Percentiles rank a stretch among this genome's conserved stretches.
These are phyloP conservation scores for Bryoglossum gracile DNA, from an alignment of 495 filamentous ascomycete genomes.

Conservation along the genomic window DNA sequence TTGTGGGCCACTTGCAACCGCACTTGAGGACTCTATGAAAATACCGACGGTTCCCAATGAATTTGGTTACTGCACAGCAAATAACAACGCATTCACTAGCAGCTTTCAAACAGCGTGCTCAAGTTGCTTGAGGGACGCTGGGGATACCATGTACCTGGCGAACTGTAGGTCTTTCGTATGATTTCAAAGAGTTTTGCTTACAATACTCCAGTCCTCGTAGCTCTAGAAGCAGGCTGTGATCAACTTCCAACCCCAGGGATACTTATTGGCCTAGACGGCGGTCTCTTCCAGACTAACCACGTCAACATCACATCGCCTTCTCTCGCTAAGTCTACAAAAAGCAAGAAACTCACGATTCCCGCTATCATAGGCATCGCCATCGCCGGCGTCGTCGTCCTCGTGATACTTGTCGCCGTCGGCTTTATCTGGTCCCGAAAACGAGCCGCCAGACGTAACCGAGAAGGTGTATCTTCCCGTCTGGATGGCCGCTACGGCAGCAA, in stretches of 20 bases:
- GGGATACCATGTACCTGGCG: slow-evolving; percentile 3
- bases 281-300: slow-evolving; percentile 38
- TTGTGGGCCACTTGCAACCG: slow-evolving; percentile 11
- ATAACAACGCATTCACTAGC: slow-evolving; percentile 1
- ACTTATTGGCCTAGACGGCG: slow-evolving; percentile 36
- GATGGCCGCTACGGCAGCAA: slow-evolving; percentile 17
- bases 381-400: slow-evolving; percentile 33
- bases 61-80: slow-evolving; percentile 17
- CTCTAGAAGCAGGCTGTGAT: slow-evolving; percentile 41
- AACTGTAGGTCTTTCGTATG: slow-evolving; percentile 20
- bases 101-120: neutral
- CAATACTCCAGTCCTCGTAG: slow-evolving; percentile 28
- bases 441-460: neutral
- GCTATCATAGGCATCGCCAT: slow-evolving; percentile 44
- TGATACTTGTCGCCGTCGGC: slow-evolving; percentile 33
- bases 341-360: slow-evolving; percentile 34
- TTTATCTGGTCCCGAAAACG: slow-evolving; percentile 42
- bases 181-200: no score
- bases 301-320: slow-evolving; percentile 37
- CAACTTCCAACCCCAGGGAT: slow-evolving; percentile 33
- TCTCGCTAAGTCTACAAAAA: slow-evolving; percentile 20
- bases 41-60: slow-evolving; percentile 7
- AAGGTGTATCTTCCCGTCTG: slow-evolving; percentile 4
- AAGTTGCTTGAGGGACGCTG: slow-evolving; percentile 5
- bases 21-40: slow-evolving; percentile 10